These are phyloP conservation scores for Vigna reflexopilosa DNA, from an alignment of 306 rosid genomes.

Conservation along the genomic window DNA sequence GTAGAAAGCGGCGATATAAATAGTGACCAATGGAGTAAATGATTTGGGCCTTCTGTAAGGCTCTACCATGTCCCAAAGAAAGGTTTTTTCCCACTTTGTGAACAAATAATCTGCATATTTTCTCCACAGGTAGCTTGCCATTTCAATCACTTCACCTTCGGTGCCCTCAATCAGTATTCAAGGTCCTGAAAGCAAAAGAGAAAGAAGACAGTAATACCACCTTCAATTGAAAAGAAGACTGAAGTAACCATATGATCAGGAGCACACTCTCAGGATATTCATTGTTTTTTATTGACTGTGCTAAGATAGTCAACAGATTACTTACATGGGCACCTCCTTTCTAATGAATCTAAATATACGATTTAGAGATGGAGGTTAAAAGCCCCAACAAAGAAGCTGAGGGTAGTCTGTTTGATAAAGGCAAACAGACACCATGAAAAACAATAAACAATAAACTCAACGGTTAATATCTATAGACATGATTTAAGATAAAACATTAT, in stretches of 20 bases:
- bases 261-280: background rate
- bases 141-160: constrained; percentile 39
- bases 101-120: constrained; percentile 83
- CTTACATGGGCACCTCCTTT: background rate
- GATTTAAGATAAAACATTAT: too few species aligned
- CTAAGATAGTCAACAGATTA: background rate
- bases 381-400: background rate
- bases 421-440: background rate
- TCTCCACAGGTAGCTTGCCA: constrained; percentile 84
- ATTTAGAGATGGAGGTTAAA: background rate
- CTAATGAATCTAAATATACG: background rate
- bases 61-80: constrained; percentile 89
- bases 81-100: constrained; percentile 87
- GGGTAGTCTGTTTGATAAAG: background rate
- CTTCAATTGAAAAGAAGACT: background rate
- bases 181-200: background rate
- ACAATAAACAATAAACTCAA: background rate
- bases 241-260: background rate
- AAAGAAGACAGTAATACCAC: background rate
- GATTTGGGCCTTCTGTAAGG: constrained; percentile 87
- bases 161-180: constrained; percentile 14
- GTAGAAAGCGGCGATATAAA: constrained; percentile 80
- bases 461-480: background rate
- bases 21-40: constrained; percentile 77
- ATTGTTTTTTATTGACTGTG: background rate